Evolutionary conservation across 2,329 filamentous ascomycete genomes (phyloP), one percentile per base, ranked within the genome.

Genomic region (Fusarium avenaceum): DNA sequence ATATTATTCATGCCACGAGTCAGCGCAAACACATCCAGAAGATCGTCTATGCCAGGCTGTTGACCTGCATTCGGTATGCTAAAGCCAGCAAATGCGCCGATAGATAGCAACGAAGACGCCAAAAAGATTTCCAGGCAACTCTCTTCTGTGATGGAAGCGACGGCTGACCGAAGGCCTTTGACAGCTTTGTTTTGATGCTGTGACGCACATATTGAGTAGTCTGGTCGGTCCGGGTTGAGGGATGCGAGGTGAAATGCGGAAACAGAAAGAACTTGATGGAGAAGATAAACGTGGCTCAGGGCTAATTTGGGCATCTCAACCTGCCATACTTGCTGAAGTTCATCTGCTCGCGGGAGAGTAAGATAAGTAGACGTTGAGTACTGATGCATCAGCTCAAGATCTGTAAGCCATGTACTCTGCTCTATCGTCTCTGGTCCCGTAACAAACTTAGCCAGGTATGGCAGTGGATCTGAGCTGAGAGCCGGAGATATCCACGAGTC

Each of bases 301-400:
- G 75, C 74, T 4, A 78, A 52, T 30, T 68, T 69, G 3, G 74
- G 73, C 7, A 74, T 48, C 8, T 74, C 72, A 3, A 67, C 55
- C 64, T 78, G 76, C 77, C 77, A 78, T 13, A 76, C 63, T 6
- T 70, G 71, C 30, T 62, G 64, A 8, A 75, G 69, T 6, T 76
- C 67, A 28, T 63, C 52, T 9, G 75, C 73, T 7, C 77, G 67
- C 0, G 78, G 78, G 9, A 80, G 59, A 3, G 77, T 77, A 8
- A 72, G 54, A 46, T 69, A 77, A 1, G 77, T 77, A 3, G 55
- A 64, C 8, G 75, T 70, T 3, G 74, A 75, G 50, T 75, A 80
- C 42, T 80, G 77, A 40, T 80, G 77, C 70, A 80, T 75, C 39
- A 80, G 70, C 57, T 78, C 75, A 14, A 80, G 74, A 54, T 80